Base-by-base conservation (phyloP, 352 stramenopile genomes). In the Phytophthora citricola region DNA sequence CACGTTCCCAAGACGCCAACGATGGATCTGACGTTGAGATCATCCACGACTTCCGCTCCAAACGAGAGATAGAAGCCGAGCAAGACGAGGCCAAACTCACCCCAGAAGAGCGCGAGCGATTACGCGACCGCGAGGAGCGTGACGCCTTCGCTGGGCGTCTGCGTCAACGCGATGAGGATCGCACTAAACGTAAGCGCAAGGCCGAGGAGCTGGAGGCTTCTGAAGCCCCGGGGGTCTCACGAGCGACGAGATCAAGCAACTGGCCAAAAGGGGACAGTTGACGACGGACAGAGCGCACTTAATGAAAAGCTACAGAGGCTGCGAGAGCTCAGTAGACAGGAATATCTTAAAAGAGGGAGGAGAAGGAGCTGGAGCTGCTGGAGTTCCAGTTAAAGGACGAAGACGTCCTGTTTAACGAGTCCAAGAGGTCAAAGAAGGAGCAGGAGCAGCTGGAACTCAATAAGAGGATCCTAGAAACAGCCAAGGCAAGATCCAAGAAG, bases 301-400 rank as follows among this genome's bases (percentile, higher is more conserved):
- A 78, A 77, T 26, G 75, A 93, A 4, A 84, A 92, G 65, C 57
- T 97, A 36, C 9, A 43, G 38, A 20, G n/a, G n/a, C n/a, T 43
- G 17, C 58, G 78, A 15, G 86, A 98, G 48, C 71, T 99, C 29
- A 98, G 90, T 45, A 82, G 98, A 36, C 93, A 98, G 50, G 90
- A 97, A 41, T 99, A 99, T 66, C 75, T 99, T 20, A 97, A 98
- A 99, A 99, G 82, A 89, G 97, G 46, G 96, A 99, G 65, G 95
- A 99, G 71, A 97, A 98, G 65, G 95, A 99, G 77, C 77, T 99
- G 48, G 85, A 93, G 61, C 78, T 99, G 47, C 78, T 99, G 49
- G 83, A 99, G 56, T 76, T 76, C 48, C 76, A 91, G 63, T 58
- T 95, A 22, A 87, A 89, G 50, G 88, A 95, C 66, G 85, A 95